Evolutionary conservation across 2,329 filamentous ascomycete species (phyloP).

Genomic region (Phialophora verrucosa): DNA sequence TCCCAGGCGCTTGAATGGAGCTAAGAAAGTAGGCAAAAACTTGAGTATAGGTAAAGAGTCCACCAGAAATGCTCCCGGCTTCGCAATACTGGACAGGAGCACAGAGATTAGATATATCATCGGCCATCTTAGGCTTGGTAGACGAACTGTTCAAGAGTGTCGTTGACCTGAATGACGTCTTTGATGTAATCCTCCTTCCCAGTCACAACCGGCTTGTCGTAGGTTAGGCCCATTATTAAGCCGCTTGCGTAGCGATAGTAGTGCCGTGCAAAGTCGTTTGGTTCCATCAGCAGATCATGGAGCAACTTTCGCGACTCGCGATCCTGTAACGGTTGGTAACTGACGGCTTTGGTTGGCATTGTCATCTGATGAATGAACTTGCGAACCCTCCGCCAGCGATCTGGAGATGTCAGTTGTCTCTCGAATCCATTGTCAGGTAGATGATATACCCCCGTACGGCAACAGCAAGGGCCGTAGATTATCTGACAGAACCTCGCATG

Average conservation of each 20-base stretch:
- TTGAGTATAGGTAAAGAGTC: constrained; percentile 54
- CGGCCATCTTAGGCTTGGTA: too few relatives aligned
- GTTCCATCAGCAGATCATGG: constrained; percentile 48
- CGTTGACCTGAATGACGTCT: too few relatives aligned
- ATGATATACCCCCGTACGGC: constrained; percentile 52
- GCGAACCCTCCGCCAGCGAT: constrained; percentile 46
- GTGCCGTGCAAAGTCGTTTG: constrained; percentile 51
- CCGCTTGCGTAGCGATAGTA: constrained; percentile 57
- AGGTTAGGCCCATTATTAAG: constrained; percentile 58
- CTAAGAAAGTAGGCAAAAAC: constrained; percentile 51
- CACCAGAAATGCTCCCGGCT: constrained; percentile 52
- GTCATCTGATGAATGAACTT: constrained; percentile 3
- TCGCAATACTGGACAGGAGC: too few relatives aligned
- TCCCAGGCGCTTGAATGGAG: constrained; percentile 52
- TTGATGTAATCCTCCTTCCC: constrained; percentile 46
- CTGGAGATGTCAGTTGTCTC: too few relatives aligned
- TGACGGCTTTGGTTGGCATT: constrained; percentile 47
- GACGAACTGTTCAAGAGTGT: too few relatives aligned
- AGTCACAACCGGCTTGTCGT: constrained; percentile 53
- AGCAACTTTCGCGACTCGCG: constrained; percentile 55
- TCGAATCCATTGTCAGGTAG: too few relatives aligned
- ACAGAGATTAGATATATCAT: too few relatives aligned
- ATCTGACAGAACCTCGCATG: constrained; percentile 41
- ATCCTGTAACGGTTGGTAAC: constrained; percentile 57
- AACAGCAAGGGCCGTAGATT: constrained; percentile 54